A percentile compares a stretch with the other conserved stretches of the same genome.
Conservation (phyloP, 805 yeast genomes). For the Saccharomycopsis schoenii region DNA sequence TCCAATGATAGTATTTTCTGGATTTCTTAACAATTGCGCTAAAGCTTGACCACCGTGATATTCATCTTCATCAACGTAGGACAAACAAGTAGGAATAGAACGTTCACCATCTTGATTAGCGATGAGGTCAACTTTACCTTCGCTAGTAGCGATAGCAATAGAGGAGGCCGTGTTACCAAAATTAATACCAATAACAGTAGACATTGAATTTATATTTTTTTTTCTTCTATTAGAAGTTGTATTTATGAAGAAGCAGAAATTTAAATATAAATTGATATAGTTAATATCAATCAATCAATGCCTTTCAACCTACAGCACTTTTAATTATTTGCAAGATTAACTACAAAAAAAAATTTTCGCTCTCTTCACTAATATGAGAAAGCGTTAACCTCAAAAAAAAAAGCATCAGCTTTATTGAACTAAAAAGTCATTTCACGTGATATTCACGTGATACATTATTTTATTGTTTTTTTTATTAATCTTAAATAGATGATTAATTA, state of each 20-base stretch:
- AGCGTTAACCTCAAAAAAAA: background rate
- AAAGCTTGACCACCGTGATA: constrained; percentile 96
- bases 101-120: constrained; percentile 99
- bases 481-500: background rate
- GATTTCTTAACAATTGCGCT: constrained; percentile 86
- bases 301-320: background rate
- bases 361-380: background rate
- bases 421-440: background rate
- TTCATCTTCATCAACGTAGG: constrained; percentile 91
- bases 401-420: background rate
- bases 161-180: constrained; percentile 96
- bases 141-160: constrained; percentile 75
- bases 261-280: background rate
- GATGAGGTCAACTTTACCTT: constrained; percentile 92
- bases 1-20: constrained; percentile 74
- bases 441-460: background rate
- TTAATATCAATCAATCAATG: background rate
- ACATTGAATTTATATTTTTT: constrained; percentile 19
- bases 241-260: background rate
- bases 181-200: constrained; percentile 80
- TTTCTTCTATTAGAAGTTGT: background rate
- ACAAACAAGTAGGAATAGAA: constrained; percentile 83
- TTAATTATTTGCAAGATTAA: background rate
- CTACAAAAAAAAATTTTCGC: background rate
- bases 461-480: background rate